A percentile compares a stretch with the other conserved stretches of the same genome.
Evolutionary conservation across 2,329 filamentous ascomycete genomes (phyloP).

Genomic region (Colletotrichum truncatum): DNA sequence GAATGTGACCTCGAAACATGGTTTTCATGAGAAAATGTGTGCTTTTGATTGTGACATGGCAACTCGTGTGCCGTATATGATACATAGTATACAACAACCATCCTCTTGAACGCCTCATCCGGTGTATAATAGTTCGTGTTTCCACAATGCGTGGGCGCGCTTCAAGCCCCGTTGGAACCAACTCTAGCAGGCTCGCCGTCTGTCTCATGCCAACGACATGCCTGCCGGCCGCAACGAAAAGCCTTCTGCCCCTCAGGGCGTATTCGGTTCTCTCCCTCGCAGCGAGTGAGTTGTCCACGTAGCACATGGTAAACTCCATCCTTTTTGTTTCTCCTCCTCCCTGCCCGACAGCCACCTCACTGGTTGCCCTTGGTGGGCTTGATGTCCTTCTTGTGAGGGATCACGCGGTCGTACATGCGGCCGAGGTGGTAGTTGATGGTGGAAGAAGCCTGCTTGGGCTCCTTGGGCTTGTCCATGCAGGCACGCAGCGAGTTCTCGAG

Average conservation of each 20-base stretch:
- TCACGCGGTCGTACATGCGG: slow-evolving; percentile 69
- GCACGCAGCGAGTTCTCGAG: slow-evolving; percentile 68
- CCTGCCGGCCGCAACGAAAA: no score
- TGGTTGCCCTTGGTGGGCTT: slow-evolving; percentile 14
- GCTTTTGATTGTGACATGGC: neutral
- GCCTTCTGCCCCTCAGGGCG: neutral
- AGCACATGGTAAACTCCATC: no score
- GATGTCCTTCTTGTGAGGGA: slow-evolving; percentile 17
- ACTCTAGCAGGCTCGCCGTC: no score
- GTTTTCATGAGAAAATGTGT: no score
- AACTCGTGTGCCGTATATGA: slow-evolving; percentile 2
- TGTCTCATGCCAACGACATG: no score
- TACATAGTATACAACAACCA: slow-evolving; percentile 26
- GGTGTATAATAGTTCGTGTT: neutral
- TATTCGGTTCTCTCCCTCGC: no score
- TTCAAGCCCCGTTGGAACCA: neutral
- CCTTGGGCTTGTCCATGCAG: slow-evolving; percentile 83
- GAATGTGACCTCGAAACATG: no score
- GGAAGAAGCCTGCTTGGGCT: slow-evolving; percentile 61
- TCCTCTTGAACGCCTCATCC: slow-evolving; percentile 22
- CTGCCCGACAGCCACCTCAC: neutral
- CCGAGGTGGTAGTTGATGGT: slow-evolving; percentile 94
- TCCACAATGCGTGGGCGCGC: neutral
- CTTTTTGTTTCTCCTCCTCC: neutral
- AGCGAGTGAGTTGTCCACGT: no score